Evolutionary conservation across 768 basidiomycete genomes (phyloP), one percentile per base, ranked within the genome.

Genomic region (Naematelia aurantialba): DNA sequence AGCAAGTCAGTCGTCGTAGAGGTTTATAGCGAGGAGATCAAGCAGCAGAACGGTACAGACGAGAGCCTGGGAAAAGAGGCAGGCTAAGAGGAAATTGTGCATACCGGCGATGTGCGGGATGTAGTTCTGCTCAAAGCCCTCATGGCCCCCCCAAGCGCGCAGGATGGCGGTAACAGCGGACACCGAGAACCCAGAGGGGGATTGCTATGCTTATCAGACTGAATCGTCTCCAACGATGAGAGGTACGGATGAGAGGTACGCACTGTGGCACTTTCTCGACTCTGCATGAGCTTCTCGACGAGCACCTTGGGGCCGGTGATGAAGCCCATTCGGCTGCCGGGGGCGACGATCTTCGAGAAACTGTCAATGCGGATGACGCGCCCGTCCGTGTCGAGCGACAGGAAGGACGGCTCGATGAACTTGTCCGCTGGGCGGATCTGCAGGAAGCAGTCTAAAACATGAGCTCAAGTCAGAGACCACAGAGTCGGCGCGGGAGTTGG

Each of bases 291-390:
- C 47, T 65, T 62, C 48, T 66, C 59, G 4, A 66, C 60, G 3
- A 72, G 24, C 2, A 24, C 45, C 22, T 57, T 62, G 45, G 60
- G 70, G 1, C 62, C 71, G 11, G 68, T 66, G 56, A 73, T 67
- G 27, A 27, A 73, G 10, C 71, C 71, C 10, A 63, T 30, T 49
- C 71, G 59, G 45, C 60, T 59, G 17, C 64, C 71, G 8, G 71
- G 71, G 22, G 68, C 66, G 26, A 73, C 69, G 50, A 73, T 65
- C 58, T 73, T 73, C 30, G 68, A 70, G 55, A 70, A 73, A 11
- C 56, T 59, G 55, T 73, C 71, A 52, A 73, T 48, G 29, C 71
- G 64, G 24, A 73, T 55, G 34, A 73, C 71, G 49, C 71, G 59
- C 19, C 68, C 71, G 45, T 67, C 66, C 12, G 62, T 65, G 55